Conservation (phyloP, 2,329 filamentous ascomycete genomes). For the Domatiomyces globalis region DNA sequence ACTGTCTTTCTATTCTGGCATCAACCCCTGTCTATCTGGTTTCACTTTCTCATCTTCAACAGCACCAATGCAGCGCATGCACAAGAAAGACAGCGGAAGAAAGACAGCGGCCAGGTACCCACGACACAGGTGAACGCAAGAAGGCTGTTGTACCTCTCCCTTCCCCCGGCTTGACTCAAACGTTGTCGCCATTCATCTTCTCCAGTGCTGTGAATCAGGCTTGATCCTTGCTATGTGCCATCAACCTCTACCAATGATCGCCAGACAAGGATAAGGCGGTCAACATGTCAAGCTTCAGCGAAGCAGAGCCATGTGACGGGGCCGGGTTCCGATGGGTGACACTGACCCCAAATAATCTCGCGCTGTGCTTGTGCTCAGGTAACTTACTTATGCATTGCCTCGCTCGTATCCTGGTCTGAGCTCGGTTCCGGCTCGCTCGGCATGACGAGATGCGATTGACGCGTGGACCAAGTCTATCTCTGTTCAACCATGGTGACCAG, state of each 20-base stretch:
- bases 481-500: neutral
- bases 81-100: too few relatives aligned
- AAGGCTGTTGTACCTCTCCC: neutral
- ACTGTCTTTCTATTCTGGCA: too few relatives aligned
- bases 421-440: too few relatives aligned
- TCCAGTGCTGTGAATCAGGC: neutral
- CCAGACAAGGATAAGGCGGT: neutral
- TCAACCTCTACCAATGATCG: neutral
- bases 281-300: neutral
- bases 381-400: too few relatives aligned
- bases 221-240: neutral
- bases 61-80: neutral
- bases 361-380: too few relatives aligned
- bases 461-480: neutral
- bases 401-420: too few relatives aligned
- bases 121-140: neutral
- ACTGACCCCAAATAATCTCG: neutral
- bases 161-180: neutral
- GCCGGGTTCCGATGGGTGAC: neutral
- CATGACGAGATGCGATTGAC: neutral
- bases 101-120: neutral
- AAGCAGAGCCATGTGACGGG: neutral
- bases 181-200: neutral
- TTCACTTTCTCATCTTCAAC: neutral
- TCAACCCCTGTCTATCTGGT: neutral